These are phyloP conservation scores for Cyberlindnera mrakii DNA, from an alignment of 805 yeast species.

Conservation along the genomic window DNA sequence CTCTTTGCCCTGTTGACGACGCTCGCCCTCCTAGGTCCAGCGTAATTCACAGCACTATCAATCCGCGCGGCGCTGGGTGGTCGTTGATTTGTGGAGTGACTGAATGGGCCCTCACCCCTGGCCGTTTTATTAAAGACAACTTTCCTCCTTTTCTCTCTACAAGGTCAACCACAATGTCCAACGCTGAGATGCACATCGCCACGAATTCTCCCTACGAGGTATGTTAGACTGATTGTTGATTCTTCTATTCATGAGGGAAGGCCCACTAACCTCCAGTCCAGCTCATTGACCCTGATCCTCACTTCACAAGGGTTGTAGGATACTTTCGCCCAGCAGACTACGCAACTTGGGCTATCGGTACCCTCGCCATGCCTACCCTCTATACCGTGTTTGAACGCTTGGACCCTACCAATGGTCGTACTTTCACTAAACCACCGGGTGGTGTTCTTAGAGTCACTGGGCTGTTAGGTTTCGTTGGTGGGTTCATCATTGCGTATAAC, in stretches of 20 bases:
- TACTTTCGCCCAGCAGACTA: slow-evolving; percentile 69
- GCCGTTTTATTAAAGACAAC: neutral
- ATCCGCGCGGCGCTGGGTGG: no score
- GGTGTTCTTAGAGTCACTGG: slow-evolving; percentile 54
- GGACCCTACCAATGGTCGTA: slow-evolving; percentile 42
- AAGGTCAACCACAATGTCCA: neutral
- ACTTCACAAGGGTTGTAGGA: slow-evolving; percentile 61
- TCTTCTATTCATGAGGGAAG: no score
- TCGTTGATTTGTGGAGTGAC: no score
- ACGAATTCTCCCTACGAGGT: slow-evolving; percentile 17
- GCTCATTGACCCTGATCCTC: slow-evolving; percentile 76
- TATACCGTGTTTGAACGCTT: slow-evolving; percentile 38
- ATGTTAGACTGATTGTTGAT: no score
- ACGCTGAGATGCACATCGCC: slow-evolving; percentile 5
- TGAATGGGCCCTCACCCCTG: neutral
- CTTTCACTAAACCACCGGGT: slow-evolving; percentile 44
- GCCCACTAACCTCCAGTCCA: no score
- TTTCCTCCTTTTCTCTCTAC: neutral
- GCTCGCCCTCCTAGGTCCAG: no score
- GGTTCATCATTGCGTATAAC: slow-evolving; percentile 66
- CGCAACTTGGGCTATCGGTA: slow-evolving; percentile 39
- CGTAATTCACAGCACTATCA: no score
- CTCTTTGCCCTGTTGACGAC: no score
- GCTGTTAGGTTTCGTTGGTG: slow-evolving; percentile 62
- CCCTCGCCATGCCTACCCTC: slow-evolving; percentile 45